Evolutionary conservation across 1,284 basidiomycete genomes (phyloP).

Genomic region (Kwoniella shivajii): DNA sequence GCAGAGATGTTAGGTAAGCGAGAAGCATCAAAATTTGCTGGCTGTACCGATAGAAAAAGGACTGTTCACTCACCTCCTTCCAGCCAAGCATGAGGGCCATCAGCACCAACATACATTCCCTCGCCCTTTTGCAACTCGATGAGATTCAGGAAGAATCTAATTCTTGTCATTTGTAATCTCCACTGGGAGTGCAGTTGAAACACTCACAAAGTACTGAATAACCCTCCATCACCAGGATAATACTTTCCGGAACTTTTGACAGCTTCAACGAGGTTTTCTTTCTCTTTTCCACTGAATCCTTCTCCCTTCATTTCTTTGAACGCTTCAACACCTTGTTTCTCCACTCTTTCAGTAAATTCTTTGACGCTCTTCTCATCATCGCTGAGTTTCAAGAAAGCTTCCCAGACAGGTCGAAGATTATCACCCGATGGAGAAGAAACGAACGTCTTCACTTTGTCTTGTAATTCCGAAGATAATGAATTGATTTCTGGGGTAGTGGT

Average conservation of each 20-base stretch:
- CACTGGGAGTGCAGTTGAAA: neutral
- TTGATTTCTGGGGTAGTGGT: constrained; percentile 22
- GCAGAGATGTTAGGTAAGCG: constrained; percentile 2
- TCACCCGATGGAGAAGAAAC: neutral
- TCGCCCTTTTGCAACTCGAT: constrained; percentile 43
- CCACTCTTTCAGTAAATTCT: constrained; percentile 23
- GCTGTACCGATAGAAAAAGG: neutral
- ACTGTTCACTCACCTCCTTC: constrained; percentile 29
- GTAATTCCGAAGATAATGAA: constrained; percentile 8
- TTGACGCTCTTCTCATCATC: constrained; percentile 25
- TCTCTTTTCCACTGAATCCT: constrained; percentile 23
- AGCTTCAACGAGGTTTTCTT: constrained; percentile 29
- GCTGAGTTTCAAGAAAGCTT: constrained; percentile 18
- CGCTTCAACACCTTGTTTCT: constrained; percentile 24
- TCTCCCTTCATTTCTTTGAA: constrained; percentile 16
- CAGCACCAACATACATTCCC: constrained; percentile 46
- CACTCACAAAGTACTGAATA: constrained; percentile 37
- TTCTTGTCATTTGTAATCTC: neutral
- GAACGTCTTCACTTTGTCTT: constrained; percentile 12
- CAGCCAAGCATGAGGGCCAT: constrained; percentile 43
- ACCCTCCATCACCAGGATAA: constrained; percentile 36
- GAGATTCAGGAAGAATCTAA: constrained; percentile 44
- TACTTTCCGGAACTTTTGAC: constrained; percentile 29
- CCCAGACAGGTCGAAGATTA: constrained; percentile 16
- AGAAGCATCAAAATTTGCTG: neutral